A percentile compares a stretch with the other conserved stretches of the same genome.
Evolutionary conservation across 306 rosid species (phyloP).

Genomic region (Dalbergia cochinchinensis): DNA sequence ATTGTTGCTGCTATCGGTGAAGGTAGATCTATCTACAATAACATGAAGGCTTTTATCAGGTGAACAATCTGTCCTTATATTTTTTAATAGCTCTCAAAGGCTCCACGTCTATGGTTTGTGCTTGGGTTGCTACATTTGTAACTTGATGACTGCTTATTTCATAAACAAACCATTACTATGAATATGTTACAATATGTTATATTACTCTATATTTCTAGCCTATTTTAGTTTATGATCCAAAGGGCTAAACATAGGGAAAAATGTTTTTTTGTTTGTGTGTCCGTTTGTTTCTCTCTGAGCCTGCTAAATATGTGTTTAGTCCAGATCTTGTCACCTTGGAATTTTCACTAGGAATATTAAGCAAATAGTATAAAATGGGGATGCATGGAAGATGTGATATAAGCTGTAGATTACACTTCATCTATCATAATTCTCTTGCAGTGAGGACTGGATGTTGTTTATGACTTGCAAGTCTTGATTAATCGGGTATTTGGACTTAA

Average conservation of each 20-base stretch:
- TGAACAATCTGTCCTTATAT: slow-evolving; percentile 34
- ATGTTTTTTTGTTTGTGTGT: no score
- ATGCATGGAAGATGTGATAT: not conserved
- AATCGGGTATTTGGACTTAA: not conserved
- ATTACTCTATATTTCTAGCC: slow-evolving; percentile 5
- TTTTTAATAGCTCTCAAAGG: not conserved
- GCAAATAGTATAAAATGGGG: not conserved
- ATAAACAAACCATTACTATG: not conserved
- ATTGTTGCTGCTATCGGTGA: slow-evolving; percentile 96
- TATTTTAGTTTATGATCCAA: slow-evolving; percentile 23
- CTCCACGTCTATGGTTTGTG: not conserved
- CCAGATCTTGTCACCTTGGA: not conserved
- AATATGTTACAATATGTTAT: not conserved
- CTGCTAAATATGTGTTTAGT: not conserved
- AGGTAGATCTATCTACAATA: slow-evolving; percentile 94
- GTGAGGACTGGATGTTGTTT: not conserved
- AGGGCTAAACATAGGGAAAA: not conserved
- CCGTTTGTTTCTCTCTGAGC: no score
- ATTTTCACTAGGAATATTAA: not conserved
- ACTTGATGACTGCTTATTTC: slow-evolving; percentile 19
- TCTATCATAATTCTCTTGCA: not conserved
- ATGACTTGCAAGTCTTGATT: slow-evolving; percentile 14
- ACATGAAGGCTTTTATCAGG: slow-evolving; percentile 98
- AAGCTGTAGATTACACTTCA: not conserved
- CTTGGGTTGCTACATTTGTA: slow-evolving; percentile 13